Percentiles rank a stretch among this genome's conserved stretches.
phyloP scores from a whole-genome alignment of 2,329 filamentous ascomycete genomes.

The Arthrinium puccinioides region DNA sequence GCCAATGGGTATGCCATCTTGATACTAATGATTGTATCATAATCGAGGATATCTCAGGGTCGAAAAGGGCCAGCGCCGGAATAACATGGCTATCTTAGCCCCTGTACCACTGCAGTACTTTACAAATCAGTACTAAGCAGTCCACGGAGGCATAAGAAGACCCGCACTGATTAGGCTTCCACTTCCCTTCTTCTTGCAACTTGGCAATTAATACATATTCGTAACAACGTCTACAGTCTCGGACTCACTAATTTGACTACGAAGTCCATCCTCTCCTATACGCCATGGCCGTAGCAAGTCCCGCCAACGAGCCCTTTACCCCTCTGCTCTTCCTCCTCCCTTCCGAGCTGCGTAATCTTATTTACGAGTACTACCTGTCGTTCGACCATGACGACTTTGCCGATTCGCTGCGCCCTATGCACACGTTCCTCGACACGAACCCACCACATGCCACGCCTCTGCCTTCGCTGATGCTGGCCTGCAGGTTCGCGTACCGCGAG shows the following conservation, averaged over 20 bases:
- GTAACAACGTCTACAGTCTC: too few species aligned
- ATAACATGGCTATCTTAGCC: too few species aligned
- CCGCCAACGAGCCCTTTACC: neutral
- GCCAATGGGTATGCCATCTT: too few species aligned
- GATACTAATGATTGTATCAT: too few species aligned
- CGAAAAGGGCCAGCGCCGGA: too few species aligned
- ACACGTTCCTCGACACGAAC: constrained; percentile 12
- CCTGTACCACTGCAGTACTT: too few species aligned
- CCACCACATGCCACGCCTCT: constrained; percentile 8
- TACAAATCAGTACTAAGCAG: too few species aligned
- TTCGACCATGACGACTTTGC: constrained; percentile 13
- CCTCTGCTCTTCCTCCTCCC: constrained; percentile 13
- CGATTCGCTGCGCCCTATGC: constrained; percentile 13
- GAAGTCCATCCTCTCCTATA: neutral
- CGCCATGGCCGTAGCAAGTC: neutral
- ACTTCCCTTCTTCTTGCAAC: too few species aligned
- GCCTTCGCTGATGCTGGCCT: constrained; percentile 14
- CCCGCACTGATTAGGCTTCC: too few species aligned
- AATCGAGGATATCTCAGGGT: too few species aligned
- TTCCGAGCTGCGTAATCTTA: constrained; percentile 15
- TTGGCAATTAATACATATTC: too few species aligned
- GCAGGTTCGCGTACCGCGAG: constrained; percentile 12
- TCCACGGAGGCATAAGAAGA: too few species aligned
- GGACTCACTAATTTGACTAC: neutral
- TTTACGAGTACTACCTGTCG: constrained; percentile 16